Conservation (phyloP, 75 land plant species). For the Larix kaempferi region DNA sequence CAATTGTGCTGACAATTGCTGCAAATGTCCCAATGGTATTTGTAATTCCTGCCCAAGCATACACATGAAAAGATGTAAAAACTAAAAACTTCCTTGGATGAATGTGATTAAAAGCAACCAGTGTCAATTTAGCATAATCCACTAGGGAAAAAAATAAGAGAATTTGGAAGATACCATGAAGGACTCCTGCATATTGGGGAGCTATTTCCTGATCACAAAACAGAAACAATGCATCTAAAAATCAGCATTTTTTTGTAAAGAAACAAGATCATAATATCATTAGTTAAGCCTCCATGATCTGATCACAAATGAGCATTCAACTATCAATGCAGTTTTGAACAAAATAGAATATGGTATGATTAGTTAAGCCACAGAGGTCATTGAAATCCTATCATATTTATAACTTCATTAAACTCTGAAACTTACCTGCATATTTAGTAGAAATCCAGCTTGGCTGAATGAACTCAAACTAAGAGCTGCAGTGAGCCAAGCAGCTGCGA, state of each 20-base stretch:
- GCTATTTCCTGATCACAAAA: conserved; percentile 77
- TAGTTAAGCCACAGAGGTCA: not conserved
- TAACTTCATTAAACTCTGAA: not conserved
- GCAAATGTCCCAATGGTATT: conserved; percentile 91
- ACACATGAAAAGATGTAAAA: not conserved
- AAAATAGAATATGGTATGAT: not conserved
- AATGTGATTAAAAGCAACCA: not conserved
- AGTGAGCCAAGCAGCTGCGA: conserved; percentile 75
- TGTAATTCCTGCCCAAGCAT: conserved; percentile 63
- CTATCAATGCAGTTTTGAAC: not conserved
- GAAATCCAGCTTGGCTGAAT: conserved; percentile 97
- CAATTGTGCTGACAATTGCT: conserved; percentile 91
- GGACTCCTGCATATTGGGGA: conserved; percentile 87
- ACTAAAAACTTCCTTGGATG: not conserved
- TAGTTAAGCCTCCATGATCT: not conserved
- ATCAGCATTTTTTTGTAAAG: not conserved
- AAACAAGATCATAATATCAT: not conserved
- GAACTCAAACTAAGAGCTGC: conserved; percentile 83
- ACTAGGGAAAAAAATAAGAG: not conserved
- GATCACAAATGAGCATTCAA: not conserved
- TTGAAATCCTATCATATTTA: not conserved
- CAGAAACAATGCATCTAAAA: not conserved
- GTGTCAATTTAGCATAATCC: not conserved
- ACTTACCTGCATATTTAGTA: conserved; percentile 87
- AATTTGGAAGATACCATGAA: conserved; percentile 70